Percentiles rank a stretch among this genome's conserved stretches.
phyloP scores from a whole-genome alignment of 352 stramenopile species.

The Pythium sp. region DNA sequence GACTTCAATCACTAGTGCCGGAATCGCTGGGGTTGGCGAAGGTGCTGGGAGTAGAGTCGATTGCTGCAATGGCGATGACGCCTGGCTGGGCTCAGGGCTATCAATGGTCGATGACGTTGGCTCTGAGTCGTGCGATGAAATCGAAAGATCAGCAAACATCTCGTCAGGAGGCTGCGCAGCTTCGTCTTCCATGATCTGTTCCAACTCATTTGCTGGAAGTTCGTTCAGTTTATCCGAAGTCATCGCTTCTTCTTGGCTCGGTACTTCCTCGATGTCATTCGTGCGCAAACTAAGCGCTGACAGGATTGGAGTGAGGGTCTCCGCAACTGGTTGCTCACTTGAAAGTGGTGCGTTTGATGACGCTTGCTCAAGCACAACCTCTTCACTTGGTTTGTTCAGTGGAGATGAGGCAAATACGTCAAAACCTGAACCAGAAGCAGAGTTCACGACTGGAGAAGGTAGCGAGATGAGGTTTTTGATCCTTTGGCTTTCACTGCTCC shows the following conservation, averaged over 20 bases:
- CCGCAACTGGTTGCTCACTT: background rate
- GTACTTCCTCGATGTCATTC: background rate
- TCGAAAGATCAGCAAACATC: background rate
- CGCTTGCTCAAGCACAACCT: background rate
- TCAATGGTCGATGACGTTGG: too few species aligned
- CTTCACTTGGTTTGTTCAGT: background rate
- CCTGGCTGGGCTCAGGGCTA: background rate
- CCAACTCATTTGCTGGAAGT: background rate
- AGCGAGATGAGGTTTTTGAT: constrained; percentile 34
- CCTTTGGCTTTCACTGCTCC: background rate
- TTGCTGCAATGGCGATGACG: background rate
- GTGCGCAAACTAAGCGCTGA: background rate
- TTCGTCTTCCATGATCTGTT: background rate
- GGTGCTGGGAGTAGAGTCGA: background rate
- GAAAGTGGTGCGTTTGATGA: background rate
- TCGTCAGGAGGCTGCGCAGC: background rate
- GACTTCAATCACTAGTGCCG: background rate
- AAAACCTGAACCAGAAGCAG: constrained; percentile 2
- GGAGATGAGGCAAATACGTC: constrained; percentile 15
- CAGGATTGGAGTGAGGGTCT: background rate
- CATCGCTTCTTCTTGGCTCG: background rate
- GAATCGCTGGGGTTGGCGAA: background rate
- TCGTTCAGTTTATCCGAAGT: background rate
- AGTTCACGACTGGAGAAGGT: constrained; percentile 32
- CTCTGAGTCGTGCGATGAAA: background rate